These are phyloP conservation scores for Spathaspora jeffriesii DNA, from an alignment of 1,139 yeast species.

Conservation along the genomic window DNA sequence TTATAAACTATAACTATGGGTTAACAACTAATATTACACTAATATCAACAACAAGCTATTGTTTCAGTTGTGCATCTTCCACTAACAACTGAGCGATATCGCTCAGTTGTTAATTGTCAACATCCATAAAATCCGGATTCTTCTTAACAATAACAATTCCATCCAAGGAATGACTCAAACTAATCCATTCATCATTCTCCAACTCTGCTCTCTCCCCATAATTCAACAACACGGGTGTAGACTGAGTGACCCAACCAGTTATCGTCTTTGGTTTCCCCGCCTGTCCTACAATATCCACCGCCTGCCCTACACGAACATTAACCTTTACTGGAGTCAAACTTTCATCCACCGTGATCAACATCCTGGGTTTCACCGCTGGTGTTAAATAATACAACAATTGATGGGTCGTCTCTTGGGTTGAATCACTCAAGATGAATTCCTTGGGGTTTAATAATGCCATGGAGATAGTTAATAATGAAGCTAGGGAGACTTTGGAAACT, in stretches of 20 bases:
- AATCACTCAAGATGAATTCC: conserved; percentile 55
- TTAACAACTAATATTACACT: too few species aligned
- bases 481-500: conserved; percentile 85
- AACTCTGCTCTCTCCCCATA: conserved; percentile 97
- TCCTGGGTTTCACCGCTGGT: conserved; percentile 90
- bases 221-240: conserved; percentile 92
- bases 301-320: conserved; percentile 97
- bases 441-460: conserved; percentile 88
- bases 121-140: conserved; percentile 85
- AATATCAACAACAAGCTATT: too few species aligned
- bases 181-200: conserved; percentile 90
- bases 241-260: conserved; percentile 99
- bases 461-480: conserved; percentile 83
- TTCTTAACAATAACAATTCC: conserved; percentile 92
- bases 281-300: conserved; percentile 98
- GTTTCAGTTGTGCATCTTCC: too few species aligned
- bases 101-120: conserved; percentile 49
- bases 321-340: conserved; percentile 86
- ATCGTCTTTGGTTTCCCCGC: conserved; percentile 99
- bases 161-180: conserved; percentile 81
- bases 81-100: neutral
- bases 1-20: too few species aligned
- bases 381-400: conserved; percentile 81
- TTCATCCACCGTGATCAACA: conserved; percentile 91
- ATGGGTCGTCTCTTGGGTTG: conserved; percentile 63